Base-by-base conservation (phyloP, 2,329 filamentous ascomycete species). In the Fusarium proliferatum region DNA sequence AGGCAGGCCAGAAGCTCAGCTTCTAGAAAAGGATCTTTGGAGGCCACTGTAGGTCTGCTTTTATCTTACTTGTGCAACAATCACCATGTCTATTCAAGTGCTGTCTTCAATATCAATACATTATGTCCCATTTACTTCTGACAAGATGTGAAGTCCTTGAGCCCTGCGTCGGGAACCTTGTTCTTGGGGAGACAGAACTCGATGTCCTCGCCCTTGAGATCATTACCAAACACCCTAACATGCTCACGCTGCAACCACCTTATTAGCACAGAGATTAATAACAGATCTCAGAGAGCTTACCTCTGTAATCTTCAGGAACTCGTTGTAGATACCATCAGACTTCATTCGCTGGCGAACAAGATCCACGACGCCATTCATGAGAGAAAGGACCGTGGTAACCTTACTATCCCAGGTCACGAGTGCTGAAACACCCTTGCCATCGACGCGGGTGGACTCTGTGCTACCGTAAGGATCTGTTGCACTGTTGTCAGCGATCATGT, bases 331-430 rank as follows among this genome's bases (percentile, higher is more conserved):
- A 3, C 79, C 78, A 26, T 85, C 82, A 0, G 66, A 61, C 71
- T 80, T 80, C 81, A 84, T 82, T 61, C 78, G 80, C 46, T 82
- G 69, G 8, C 83, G 78, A 8, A 84, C 83, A 28, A 84, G 74
- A 46, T 83, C 80, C 16, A 75, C 72, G 2, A 83, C 82, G 1
- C 83, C 84, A 4, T 82, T 83, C 8, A 85, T 71, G 1, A 85
- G 74, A 1, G 83, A 80, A 23, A 80, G 76, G 1, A 85, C 82
- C 0, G 82, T 85, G 15, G 82, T 82, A 12, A 85, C 75, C 61
- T 85, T 85, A 71, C 83, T 84, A 57, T 85, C 84, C 84, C 84
- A 85, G 2, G 82, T 84, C 6, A 85, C 76, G 9, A 85, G 80
- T 3, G 82, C 81, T 3, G 82, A 84, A 23, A 83, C 80, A 0